Base-by-base conservation (phyloP, 2,329 filamentous ascomycete genomes). In the Colletotrichum sp. region DNA sequence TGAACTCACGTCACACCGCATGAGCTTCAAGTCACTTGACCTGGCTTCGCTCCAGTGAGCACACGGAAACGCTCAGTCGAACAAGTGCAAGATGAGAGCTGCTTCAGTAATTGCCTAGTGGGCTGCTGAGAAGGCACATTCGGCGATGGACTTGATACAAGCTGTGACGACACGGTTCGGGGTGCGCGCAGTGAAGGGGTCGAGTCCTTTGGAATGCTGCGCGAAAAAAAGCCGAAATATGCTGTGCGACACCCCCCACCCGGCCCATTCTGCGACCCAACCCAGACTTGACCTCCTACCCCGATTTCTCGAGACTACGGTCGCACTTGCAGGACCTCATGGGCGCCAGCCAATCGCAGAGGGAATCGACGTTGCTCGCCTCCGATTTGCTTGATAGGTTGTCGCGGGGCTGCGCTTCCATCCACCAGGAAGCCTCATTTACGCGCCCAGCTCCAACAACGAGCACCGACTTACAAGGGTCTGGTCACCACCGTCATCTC, bases 381-480 rank as follows among this genome's bases (percentile, higher is more conserved):
- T 87, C 85, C 83, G 83, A 89, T 89, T 75, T 90, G 88, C 86
- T 84, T 84, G 80, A 85, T 82, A 79, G 80, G 80, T 80, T 79
- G 82, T 83, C 82, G 82, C 83, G 84, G 84, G 83, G 83, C 83
- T 81, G 81, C 79, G 79, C 82, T 80, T 79, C 83, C 82, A 83
- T 84, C 88, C 88, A 90, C 82, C 86, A 83, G 84, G 82, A 85
- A 85, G 84, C 84, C 84, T 85, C 83, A 81, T 84, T 88, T 91
- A 91, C 86, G 89, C 89, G 89, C 89, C 88, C 79, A 79, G 73
- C 39, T 75, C 68, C 80, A 79, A 78, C 64, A 28, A 64, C 30
- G n/a, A 73, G 66, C 74, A 76, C 70, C 74, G 59, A 78, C 83
- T 79, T 82, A 82, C 87, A 86, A 83, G 87, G 86, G 84, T 86